phyloP scores from a whole-genome alignment of 768 basidiomycete species.

The Xerocomellus intermedius region DNA sequence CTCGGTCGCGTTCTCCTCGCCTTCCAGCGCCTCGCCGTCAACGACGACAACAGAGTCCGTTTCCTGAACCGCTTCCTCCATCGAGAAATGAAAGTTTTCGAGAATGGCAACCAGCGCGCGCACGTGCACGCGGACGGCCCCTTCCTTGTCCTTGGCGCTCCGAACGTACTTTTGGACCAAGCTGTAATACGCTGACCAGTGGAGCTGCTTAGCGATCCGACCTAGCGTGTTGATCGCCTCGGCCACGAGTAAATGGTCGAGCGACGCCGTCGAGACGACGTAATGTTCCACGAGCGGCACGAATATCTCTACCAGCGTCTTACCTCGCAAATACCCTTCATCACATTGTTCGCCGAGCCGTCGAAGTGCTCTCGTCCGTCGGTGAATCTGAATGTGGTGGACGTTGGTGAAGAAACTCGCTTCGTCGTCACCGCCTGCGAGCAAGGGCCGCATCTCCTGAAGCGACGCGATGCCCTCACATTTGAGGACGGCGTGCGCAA shows the following conservation, averaged over 20 bases:
- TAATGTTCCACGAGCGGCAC: constrained; percentile 86
- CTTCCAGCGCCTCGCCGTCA: constrained; percentile 30
- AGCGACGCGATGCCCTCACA: constrained; percentile 58
- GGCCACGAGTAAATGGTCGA: constrained; percentile 86
- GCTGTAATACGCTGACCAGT: constrained; percentile 82
- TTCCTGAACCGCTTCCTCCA: constrained; percentile 55
- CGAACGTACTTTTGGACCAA: constrained; percentile 81
- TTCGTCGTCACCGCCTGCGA: constrained; percentile 88
- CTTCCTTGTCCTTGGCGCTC: constrained; percentile 62
- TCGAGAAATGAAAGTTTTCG: constrained; percentile 89
- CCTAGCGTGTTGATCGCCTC: constrained; percentile 85
- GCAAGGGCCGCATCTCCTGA: constrained; percentile 76
- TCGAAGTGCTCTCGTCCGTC: constrained; percentile 81
- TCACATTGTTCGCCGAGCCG: constrained; percentile 79
- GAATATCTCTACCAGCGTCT: constrained; percentile 76
- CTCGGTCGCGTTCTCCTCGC: constrained; percentile 24
- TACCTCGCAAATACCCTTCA: constrained; percentile 62
- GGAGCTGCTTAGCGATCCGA: constrained; percentile 68
- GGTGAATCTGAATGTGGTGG: constrained; percentile 88
- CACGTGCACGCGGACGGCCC: constrained; percentile 77
- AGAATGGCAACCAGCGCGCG: constrained; percentile 80
- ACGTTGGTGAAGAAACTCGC: constrained; percentile 98
- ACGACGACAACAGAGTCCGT: constrained; percentile 28
- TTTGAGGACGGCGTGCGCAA: constrained; percentile 70
- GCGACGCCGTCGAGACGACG: constrained; percentile 54